Percentiles rank a stretch among this genome's conserved stretches.
These are phyloP conservation scores for Plasmodium vivax DNA, from an alignment of 169 alveolate genomes.

Conservation along the genomic window DNA sequence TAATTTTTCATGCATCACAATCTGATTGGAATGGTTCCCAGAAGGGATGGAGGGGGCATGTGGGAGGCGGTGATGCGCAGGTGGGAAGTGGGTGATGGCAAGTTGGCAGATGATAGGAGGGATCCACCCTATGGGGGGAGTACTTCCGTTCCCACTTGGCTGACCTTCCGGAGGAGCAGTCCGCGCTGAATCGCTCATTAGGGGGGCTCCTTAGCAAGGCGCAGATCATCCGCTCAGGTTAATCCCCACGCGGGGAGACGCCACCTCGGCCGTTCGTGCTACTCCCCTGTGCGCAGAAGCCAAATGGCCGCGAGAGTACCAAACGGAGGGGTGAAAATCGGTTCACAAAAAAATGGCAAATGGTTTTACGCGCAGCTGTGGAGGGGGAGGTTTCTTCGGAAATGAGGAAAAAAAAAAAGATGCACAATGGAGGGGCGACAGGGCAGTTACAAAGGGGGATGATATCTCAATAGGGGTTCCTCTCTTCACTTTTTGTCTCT, in stretches of 20 bases:
- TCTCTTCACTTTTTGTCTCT: no score
- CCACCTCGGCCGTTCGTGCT: no score
- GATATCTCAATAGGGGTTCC: no score
- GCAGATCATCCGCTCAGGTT: no score
- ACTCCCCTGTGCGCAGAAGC: background rate
- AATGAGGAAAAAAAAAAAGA: background rate
- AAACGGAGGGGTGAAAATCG: background rate
- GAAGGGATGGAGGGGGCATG: background rate
- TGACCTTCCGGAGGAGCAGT: no score
- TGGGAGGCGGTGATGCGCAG: no score
- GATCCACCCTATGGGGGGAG: no score
- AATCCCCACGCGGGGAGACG: no score
- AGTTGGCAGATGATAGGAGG: background rate
- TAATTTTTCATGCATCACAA: conserved; percentile 72
- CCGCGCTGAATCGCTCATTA: no score
- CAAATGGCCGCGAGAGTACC: background rate
- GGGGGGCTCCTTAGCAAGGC: no score
- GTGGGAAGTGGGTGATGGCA: background rate
- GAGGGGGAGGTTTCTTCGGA: background rate
- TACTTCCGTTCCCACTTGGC: no score
- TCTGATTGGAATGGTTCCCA: conserved; percentile 57
- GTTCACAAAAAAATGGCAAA: background rate
- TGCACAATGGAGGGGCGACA: background rate
- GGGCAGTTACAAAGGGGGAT: background rate
- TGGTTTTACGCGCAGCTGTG: background rate